phyloP scores from a whole-genome alignment of 2,329 filamentous ascomycete species.

The Dendrostoma leiphaemia region DNA sequence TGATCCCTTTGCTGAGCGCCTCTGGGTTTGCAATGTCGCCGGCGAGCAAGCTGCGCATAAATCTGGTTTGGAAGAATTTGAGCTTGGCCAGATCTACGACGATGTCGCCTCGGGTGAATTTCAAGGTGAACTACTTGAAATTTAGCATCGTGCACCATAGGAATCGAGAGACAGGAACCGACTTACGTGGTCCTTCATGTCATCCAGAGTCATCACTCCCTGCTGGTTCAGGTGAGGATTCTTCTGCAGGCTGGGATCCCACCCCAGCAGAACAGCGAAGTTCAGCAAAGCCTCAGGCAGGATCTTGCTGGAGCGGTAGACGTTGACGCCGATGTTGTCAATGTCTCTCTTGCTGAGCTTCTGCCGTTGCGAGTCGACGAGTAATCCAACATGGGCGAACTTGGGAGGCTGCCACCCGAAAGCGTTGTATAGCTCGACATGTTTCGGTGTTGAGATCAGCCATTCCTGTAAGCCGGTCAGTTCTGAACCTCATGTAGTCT shows the following conservation, averaged over 20 bases:
- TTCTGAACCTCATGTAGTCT: neutral
- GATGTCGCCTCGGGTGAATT: constrained; percentile 89
- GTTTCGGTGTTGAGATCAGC: constrained; percentile 87
- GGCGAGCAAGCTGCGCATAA: constrained; percentile 8
- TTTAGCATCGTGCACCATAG: constrained; percentile 23
- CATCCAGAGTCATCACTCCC: constrained; percentile 70
- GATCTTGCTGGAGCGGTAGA: constrained; percentile 45
- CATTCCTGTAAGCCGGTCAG: constrained; percentile 64
- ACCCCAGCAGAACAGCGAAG: constrained; percentile 82
- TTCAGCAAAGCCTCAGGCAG: constrained; percentile 61
- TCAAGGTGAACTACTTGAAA: constrained; percentile 66
- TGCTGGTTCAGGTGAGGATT: constrained; percentile 37
- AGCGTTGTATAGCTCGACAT: constrained; percentile 69
- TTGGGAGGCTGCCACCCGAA: constrained; percentile 70
- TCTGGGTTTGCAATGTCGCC: constrained; percentile 5
- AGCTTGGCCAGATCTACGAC: constrained; percentile 80
- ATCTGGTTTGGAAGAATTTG: constrained; percentile 63
- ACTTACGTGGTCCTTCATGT: constrained; percentile 67
- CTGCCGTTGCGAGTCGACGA: constrained; percentile 65
- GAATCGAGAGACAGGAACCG: constrained; percentile 22
- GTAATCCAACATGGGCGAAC: constrained; percentile 79
- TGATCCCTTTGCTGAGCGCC: constrained; percentile 3
- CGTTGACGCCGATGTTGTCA: constrained; percentile 44
- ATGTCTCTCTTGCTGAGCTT: constrained; percentile 85
- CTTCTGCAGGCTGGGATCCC: constrained; percentile 60